These are phyloP conservation scores for Eucalyptus urophylla DNA, from an alignment of 345 rosid genomes.

Conservation along the genomic window DNA sequence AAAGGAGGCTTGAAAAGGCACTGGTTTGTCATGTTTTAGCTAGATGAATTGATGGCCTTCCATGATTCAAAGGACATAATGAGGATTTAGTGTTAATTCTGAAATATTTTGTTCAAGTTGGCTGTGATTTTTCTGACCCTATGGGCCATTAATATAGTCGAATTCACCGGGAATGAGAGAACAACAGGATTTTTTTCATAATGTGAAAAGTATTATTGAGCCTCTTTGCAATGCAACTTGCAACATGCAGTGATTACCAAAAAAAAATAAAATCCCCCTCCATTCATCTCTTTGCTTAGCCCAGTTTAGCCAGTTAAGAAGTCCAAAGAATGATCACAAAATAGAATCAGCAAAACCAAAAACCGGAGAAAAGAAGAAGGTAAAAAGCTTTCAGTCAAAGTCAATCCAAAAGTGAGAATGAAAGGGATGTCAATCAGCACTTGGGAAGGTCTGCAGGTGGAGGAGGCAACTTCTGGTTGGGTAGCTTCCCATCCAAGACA, in stretches of 20 bases:
- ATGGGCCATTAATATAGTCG: rapidly evolving
- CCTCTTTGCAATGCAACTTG: neutral
- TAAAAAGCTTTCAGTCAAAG: neutral
- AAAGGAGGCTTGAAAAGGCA: neutral
- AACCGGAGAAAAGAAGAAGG: neutral
- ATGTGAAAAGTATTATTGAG: neutral
- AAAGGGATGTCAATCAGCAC: conserved; percentile 14
- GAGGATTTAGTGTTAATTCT: neutral
- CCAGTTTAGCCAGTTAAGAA: neutral
- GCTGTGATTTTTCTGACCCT: neutral
- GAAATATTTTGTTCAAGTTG: neutral
- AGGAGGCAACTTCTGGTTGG: conserved; percentile 54
- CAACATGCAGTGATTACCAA: neutral
- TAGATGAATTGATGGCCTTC: neutral
- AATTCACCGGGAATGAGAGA: neutral
- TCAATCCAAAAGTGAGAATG: neutral
- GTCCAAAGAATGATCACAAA: neutral
- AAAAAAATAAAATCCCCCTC: neutral
- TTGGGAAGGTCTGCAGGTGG: conserved; percentile 65
- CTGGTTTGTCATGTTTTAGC: neutral
- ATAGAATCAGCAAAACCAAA: neutral
- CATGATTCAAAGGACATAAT: neutral
- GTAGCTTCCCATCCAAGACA: conserved; percentile 53
- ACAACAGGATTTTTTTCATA: neutral
- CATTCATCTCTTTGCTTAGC: neutral